Conservation (phyloP, 2,329 filamentous ascomycete species). For the Alternaria burnsii region DNA sequence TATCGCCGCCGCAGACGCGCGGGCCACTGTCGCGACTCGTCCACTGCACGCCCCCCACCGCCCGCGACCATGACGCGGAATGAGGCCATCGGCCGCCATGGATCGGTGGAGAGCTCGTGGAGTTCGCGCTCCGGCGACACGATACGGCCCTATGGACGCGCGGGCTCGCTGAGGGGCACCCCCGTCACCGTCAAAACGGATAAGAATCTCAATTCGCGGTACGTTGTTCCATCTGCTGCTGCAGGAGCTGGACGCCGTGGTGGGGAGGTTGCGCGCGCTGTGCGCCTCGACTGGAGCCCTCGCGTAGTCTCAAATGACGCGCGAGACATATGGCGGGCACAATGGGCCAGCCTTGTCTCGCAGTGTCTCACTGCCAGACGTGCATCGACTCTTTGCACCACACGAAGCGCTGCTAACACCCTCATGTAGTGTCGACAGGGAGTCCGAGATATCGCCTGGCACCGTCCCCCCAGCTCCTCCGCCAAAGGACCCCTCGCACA, state of each 20-base stretch:
- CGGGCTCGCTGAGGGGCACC: slow-evolving; percentile 45
- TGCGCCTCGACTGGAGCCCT: slow-evolving; percentile 24
- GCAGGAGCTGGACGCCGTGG: slow-evolving; percentile 3
- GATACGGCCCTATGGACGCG: slow-evolving; percentile 59
- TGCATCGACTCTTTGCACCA: slow-evolving; percentile 16
- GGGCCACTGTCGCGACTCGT: slow-evolving; percentile 28
- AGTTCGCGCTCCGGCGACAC: slow-evolving; percentile 74
- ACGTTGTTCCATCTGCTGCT: slow-evolving; percentile 44
- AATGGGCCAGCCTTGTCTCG: slow-evolving; percentile 34
- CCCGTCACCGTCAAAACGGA: slow-evolving; percentile 64
- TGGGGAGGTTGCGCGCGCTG: slow-evolving; percentile 25
- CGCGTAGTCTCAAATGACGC: not conserved
- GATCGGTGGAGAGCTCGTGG: slow-evolving; percentile 71
- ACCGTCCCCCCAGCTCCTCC: slow-evolving; percentile 48
- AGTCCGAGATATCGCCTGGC: slow-evolving; percentile 55
- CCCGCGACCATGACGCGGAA: slow-evolving; percentile 68
- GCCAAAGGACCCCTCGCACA: slow-evolving; percentile 47
- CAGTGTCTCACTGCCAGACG: slow-evolving; percentile 34
- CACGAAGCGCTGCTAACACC: slow-evolving; percentile 36
- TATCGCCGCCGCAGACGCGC: slow-evolving; percentile 20
- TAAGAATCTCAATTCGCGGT: slow-evolving; percentile 57
- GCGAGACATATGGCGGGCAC: slow-evolving; percentile 13
- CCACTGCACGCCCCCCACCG: slow-evolving; percentile 18
- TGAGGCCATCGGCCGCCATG: slow-evolving; percentile 70
- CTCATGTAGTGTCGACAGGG: slow-evolving; percentile 54